Evolutionary conservation across 2,329 filamentous ascomycete genomes (phyloP).

Genomic region (Celoporthe dispersa): DNA sequence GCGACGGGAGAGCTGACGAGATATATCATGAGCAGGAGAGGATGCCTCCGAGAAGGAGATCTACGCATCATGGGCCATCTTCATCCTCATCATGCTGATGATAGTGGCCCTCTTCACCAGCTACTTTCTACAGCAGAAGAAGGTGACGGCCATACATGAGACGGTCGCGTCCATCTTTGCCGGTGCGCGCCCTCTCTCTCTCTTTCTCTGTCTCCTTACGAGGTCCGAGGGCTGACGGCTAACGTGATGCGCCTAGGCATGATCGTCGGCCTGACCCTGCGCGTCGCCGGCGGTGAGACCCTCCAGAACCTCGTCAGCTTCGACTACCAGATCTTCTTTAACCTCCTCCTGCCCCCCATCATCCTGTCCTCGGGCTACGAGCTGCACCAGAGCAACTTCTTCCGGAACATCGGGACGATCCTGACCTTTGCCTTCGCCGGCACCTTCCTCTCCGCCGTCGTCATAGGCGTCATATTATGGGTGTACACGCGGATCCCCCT

Average conservation of each 20-base stretch:
- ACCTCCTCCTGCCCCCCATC: slow-evolving; percentile 95
- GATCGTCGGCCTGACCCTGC: slow-evolving; percentile 88
- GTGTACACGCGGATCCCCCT: slow-evolving; percentile 87
- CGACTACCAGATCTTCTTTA: slow-evolving; percentile 99
- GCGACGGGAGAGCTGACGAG: slow-evolving; percentile 29
- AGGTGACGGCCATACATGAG: slow-evolving; percentile 96
- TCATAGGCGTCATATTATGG: slow-evolving; percentile 86
- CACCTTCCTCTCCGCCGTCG: slow-evolving; percentile 95
- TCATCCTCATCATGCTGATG: slow-evolving; percentile 93
- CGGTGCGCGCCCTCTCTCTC: slow-evolving; percentile 54
- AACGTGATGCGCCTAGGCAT: slow-evolving; percentile 67
- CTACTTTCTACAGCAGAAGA: slow-evolving; percentile 95
- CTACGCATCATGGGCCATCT: slow-evolving; percentile 93
- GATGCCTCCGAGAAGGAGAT: slow-evolving; percentile 93
- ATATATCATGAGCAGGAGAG: slow-evolving; percentile 54
- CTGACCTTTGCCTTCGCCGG: slow-evolving; percentile 97
- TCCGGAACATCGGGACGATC: slow-evolving; percentile 96
- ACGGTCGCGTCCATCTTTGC: slow-evolving; percentile 98
- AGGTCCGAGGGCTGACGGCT: slow-evolving; percentile 1
- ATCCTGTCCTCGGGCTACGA: slow-evolving; percentile 98
- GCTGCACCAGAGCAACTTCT: slow-evolving; percentile 98
- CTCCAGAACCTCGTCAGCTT: slow-evolving; percentile 93
- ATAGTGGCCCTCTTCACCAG: slow-evolving; percentile 95
- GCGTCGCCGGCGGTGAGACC: slow-evolving; percentile 78
- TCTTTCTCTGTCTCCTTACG: background rate